Evolutionary conservation across 192 early-diverging fungal genomes (phyloP).

Genomic region (Entomortierella lignicola): DNA sequence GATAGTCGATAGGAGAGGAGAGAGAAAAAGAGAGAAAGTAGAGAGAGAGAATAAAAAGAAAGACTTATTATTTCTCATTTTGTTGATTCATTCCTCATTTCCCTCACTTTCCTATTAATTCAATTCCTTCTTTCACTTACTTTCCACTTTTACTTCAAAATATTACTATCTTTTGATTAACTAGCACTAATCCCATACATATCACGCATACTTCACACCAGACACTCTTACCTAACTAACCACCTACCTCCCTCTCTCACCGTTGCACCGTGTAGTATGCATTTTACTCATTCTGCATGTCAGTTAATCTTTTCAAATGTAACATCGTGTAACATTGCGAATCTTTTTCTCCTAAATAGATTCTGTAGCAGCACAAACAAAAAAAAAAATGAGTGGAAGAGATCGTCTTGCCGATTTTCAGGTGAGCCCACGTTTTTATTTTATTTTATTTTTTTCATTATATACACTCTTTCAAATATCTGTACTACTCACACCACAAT

Average conservation of each 20-base stretch:
- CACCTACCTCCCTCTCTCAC: neutral
- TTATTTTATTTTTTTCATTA: too few relatives aligned
- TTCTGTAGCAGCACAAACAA: neutral
- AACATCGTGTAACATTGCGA: neutral
- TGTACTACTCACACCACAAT: neutral
- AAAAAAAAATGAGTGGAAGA: conserved; percentile 38
- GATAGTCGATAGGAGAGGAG: too few relatives aligned
- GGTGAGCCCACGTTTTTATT: conserved; percentile 14
- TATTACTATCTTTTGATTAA: too few relatives aligned
- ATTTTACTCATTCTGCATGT: neutral
- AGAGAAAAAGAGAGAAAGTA: too few relatives aligned
- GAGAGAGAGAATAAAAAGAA: too few relatives aligned
- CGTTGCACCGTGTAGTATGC: neutral
- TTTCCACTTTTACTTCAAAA: neutral
- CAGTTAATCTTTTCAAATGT: neutral
- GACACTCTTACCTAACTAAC: too few relatives aligned
- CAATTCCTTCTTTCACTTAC: neutral
- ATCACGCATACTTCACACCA: too few relatives aligned
- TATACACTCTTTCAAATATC: neutral
- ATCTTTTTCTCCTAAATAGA: too few relatives aligned
- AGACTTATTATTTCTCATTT: too few relatives aligned
- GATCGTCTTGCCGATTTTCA: conserved; percentile 48
- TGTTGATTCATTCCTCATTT: neutral
- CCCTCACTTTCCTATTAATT: neutral
- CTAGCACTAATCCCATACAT: too few relatives aligned